Evolutionary conservation across 441 rosid species (phyloP).

Genomic region (Omphalea diandra): DNA sequence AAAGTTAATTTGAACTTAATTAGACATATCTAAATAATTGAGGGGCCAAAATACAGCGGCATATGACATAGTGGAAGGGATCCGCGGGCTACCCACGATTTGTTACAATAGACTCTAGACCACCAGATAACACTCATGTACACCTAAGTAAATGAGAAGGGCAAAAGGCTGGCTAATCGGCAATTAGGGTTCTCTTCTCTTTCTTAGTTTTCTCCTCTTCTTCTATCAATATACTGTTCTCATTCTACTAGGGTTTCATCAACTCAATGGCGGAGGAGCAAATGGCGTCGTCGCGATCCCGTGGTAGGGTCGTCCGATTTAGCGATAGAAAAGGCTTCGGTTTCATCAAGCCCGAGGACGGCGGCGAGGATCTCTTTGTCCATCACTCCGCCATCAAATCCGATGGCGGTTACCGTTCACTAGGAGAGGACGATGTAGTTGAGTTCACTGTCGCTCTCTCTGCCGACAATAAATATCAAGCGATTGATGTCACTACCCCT

Average conservation of each 20-base stretch:
- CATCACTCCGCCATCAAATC: constrained; percentile 70
- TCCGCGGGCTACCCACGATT: no score
- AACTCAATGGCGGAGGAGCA: constrained; percentile 47
- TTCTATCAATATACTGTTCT: background rate
- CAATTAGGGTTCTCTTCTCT: background rate
- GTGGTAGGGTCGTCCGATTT: constrained; percentile 71
- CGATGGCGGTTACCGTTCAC: constrained; percentile 72
- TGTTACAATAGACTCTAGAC: background rate
- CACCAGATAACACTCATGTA: no score
- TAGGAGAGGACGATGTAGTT: constrained; percentile 55
- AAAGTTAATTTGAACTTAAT: no score
- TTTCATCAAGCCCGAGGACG: constrained; percentile 75
- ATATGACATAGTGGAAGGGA: no score
- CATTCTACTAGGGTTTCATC: constrained; percentile 1
- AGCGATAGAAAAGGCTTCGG: constrained; percentile 68
- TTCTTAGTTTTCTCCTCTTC: background rate
- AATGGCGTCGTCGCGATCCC: constrained; percentile 41
- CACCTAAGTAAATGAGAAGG: background rate
- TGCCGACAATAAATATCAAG: constrained; percentile 60
- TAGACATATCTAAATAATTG: no score
- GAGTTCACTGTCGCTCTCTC: constrained; percentile 53
- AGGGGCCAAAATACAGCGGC: no score
- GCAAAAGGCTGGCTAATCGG: background rate
- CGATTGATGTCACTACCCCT: constrained; percentile 65
- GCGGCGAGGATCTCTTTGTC: constrained; percentile 68